Percentiles rank a stretch among this genome's conserved stretches.
Evolutionary conservation across 192 early-diverging fungal genomes (phyloP).

Genomic region (Geranomyces michiganensis): DNA sequence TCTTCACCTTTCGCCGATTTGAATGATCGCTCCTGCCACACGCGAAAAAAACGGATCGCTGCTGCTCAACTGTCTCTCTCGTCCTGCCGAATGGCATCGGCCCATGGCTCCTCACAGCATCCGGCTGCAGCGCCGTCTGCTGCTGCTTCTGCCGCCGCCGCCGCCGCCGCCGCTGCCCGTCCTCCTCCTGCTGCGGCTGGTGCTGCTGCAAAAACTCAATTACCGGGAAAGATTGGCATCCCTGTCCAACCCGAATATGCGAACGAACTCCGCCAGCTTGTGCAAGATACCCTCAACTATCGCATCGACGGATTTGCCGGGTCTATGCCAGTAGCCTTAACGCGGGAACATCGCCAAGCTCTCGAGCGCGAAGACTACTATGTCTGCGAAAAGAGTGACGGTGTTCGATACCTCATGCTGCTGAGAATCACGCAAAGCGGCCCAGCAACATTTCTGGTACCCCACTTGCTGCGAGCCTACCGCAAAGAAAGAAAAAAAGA

Average conservation of each 20-base stretch:
- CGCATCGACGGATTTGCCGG: conserved; percentile 47
- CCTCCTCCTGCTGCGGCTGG: background rate
- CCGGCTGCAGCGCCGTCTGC: background rate
- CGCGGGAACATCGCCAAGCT: conserved; percentile 37
- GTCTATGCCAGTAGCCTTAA: conserved; percentile 55
- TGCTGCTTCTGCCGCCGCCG: too few species aligned
- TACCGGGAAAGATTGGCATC: conserved; percentile 16
- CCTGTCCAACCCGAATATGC: conserved; percentile 10
- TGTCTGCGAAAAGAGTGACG: conserved; percentile 62
- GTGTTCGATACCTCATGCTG: conserved; percentile 54
- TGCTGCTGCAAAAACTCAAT: background rate
- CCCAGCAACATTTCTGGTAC: conserved; percentile 46
- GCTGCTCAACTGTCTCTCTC: too few species aligned
- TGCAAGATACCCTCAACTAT: conserved; percentile 10
- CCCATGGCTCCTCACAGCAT: background rate
- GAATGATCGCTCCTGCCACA: too few species aligned
- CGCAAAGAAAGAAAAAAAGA: background rate
- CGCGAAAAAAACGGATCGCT: too few species aligned
- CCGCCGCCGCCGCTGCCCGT: too few species aligned
- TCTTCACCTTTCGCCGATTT: too few species aligned
- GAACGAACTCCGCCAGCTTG: conserved; percentile 21
- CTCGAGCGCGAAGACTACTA: conserved; percentile 59
- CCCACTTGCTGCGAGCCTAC: too few species aligned
- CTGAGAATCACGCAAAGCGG: conserved; percentile 26
- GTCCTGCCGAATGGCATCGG: background rate